Evolutionary conservation across 768 basidiomycete genomes (phyloP).

Genomic region (Boletus tylopilopsis): DNA sequence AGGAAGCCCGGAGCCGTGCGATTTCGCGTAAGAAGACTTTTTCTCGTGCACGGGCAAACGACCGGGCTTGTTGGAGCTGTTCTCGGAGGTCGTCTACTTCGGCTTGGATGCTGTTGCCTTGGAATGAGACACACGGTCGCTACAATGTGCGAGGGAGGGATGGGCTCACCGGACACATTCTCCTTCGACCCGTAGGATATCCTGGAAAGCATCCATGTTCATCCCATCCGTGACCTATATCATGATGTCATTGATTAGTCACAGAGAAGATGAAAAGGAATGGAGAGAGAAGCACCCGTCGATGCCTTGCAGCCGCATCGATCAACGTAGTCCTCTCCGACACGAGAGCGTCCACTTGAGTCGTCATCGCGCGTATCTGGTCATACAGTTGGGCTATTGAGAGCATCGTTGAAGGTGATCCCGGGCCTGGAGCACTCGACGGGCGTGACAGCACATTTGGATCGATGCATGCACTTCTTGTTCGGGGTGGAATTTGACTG

Average conservation of each 20-base stretch:
- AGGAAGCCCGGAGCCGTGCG: slow-evolving; percentile 8
- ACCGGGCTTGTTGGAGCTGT: slow-evolving; percentile 27
- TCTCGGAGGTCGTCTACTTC: slow-evolving; percentile 27
- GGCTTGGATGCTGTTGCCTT: slow-evolving; percentile 28
- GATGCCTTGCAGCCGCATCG: slow-evolving; percentile 18
- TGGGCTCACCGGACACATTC: slow-evolving; percentile 39
- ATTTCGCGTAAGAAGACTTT: slow-evolving; percentile 33
- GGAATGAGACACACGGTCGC: neutral
- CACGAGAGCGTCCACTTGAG: slow-evolving; percentile 35
- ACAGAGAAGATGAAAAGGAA: neutral
- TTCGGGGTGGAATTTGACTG: slow-evolving; percentile 5
- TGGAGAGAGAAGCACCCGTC: slow-evolving; percentile 16
- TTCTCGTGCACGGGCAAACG: slow-evolving; percentile 30
- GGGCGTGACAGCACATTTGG: slow-evolving; percentile 13
- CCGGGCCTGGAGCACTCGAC: neutral
- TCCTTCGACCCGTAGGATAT: slow-evolving; percentile 27
- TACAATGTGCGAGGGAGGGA: neutral
- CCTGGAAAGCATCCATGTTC: slow-evolving; percentile 18
- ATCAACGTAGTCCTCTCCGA: slow-evolving; percentile 34
- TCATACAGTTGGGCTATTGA: slow-evolving; percentile 33
- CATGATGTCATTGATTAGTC: neutral
- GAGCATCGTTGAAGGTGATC: slow-evolving; percentile 7
- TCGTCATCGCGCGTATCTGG: slow-evolving; percentile 34
- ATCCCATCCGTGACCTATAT: slow-evolving; percentile 15
- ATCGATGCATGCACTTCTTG: slow-evolving; percentile 23